phyloP scores from a whole-genome alignment of 768 basidiomycete species.

The Suillus sp. region DNA sequence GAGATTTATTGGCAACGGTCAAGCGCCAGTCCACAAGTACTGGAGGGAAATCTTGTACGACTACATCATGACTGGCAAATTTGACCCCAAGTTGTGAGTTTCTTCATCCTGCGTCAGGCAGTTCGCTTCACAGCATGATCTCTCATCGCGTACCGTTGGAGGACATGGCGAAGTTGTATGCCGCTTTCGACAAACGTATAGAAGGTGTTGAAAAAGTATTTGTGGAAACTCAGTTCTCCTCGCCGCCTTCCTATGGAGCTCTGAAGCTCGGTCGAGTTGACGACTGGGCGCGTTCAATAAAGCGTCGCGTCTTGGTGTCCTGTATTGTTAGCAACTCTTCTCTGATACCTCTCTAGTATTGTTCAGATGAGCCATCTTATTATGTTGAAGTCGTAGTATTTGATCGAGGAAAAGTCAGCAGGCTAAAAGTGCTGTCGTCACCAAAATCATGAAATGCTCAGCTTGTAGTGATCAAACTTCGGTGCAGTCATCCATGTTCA shows the following conservation, averaged over 20 bases:
- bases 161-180: conserved; percentile 65
- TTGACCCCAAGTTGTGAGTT: conserved; percentile 63
- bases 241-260: conserved; percentile 49
- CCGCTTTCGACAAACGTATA: conserved; percentile 58
- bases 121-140: conserved; percentile 41
- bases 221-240: conserved; percentile 62
- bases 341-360: not conserved
- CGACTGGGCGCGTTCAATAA: conserved; percentile 40
- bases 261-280: conserved; percentile 55
- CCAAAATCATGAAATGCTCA: not conserved
- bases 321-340: not conserved
- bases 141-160: conserved; percentile 65
- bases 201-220: conserved; percentile 72
- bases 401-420: not conserved
- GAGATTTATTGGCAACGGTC: conserved; percentile 70
- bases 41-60: conserved; percentile 72
- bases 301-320: not conserved
- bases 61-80: conserved; percentile 63
- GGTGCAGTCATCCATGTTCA: not conserved
- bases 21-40: conserved; percentile 74
- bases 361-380: not conserved
- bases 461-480: not conserved
- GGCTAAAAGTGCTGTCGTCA: not conserved
- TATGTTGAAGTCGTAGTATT: not conserved
- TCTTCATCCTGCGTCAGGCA: conserved; percentile 2